Evolutionary conservation across 345 rosid species (phyloP).

Genomic region (Euphorbia pulcherrima): DNA sequence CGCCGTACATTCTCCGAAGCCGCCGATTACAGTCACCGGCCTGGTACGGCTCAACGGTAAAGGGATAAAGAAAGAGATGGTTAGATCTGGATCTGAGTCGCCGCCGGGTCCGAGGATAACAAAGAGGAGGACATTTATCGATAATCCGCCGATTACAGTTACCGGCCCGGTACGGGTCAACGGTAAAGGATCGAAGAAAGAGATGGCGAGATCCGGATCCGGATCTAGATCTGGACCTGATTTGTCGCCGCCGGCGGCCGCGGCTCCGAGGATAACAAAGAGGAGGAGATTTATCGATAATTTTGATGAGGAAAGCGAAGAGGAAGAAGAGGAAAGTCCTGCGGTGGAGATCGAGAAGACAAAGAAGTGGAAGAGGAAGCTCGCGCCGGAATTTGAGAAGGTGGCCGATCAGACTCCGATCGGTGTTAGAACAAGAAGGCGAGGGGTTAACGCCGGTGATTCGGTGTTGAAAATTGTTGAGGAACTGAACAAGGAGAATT

Average conservation of each 20-base stretch:
- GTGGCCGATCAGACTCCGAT: slow-evolving; percentile 37
- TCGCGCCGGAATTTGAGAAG: slow-evolving; percentile 66
- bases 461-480: slow-evolving; percentile 28
- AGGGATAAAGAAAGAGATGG: slow-evolving; percentile 2
- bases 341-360: neutral
- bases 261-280: slow-evolving; percentile 55
- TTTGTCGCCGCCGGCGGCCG: slow-evolving; percentile 70
- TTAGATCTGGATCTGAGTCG: slow-evolving; percentile 25
- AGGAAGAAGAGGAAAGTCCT: slow-evolving; percentile 2
- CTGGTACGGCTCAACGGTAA: neutral
- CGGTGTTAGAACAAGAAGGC: slow-evolving; percentile 12
- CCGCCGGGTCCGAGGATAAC: too few species aligned
- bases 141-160: too few species aligned
- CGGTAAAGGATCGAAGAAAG: too few species aligned
- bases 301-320: slow-evolving; percentile 39
- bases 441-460: slow-evolving; percentile 7
- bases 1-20: neutral
- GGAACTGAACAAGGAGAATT: slow-evolving; percentile 18
- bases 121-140: too few species aligned
- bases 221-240: too few species aligned
- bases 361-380: slow-evolving; percentile 46
- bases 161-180: too few species aligned
- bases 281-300: slow-evolving; percentile 48
- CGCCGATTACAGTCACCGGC: neutral
- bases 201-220: too few species aligned